These are phyloP conservation scores for Aspergillus incahuasiensis DNA, from an alignment of 495 filamentous ascomycete species.

Conservation along the genomic window DNA sequence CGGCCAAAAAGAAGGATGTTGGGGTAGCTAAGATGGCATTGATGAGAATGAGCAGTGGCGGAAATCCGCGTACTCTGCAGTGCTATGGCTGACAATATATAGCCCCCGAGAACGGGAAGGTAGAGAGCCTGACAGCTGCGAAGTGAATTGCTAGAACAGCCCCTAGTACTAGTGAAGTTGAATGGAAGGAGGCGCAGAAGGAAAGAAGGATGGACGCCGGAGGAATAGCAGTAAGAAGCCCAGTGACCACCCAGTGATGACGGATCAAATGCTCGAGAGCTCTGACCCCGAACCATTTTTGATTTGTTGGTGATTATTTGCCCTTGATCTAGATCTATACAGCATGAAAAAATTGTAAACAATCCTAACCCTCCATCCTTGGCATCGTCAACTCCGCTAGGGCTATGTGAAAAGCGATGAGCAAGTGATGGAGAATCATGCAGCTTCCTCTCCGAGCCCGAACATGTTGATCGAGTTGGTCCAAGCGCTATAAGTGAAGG, in stretches of 20 bases:
- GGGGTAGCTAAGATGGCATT: neutral
- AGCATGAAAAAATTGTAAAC: neutral
- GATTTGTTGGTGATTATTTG: neutral
- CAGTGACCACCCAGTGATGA: neutral
- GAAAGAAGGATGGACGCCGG: neutral
- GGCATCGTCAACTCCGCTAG: neutral
- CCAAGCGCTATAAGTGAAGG: conserved; percentile 54
- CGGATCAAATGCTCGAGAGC: neutral
- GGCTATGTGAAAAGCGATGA: neutral
- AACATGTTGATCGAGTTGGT: conserved; percentile 78
- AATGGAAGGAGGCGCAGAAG: neutral
- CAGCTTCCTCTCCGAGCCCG: conserved; percentile 52
- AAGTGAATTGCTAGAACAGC: neutral
- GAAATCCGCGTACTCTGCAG: neutral
- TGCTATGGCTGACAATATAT: neutral
- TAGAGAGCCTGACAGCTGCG: neutral
- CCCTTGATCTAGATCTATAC: neutral
- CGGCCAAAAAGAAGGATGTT: neutral
- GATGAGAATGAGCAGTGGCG: neutral
- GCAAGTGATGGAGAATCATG: conserved; percentile 5
- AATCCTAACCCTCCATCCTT: no score
- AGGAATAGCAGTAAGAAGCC: neutral
- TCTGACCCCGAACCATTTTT: neutral
- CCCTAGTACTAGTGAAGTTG: neutral
- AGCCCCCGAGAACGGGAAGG: neutral